A percentile compares a stretch with the other conserved stretches of the same genome.
Conservation (phyloP, 2,329 filamentous ascomycete genomes). For the Claviceps quebecensis region DNA sequence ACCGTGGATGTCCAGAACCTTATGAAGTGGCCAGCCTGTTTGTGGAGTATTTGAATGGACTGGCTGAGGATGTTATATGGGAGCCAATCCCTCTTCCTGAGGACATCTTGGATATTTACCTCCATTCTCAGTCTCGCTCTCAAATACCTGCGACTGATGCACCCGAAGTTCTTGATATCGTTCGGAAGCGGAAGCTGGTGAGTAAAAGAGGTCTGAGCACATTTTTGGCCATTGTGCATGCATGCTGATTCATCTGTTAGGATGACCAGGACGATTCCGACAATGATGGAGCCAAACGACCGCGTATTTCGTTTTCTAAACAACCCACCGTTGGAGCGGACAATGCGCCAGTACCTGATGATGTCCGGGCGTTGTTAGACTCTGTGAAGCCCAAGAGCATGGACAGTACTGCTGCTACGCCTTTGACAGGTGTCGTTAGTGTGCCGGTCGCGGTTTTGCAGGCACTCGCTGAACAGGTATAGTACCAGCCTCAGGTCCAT, state of each 20-base stretch:
- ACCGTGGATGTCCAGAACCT: constrained; percentile 26
- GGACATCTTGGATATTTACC: constrained; percentile 33
- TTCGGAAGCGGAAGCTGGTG: constrained; percentile 36
- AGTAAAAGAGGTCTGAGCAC: constrained; percentile 11
- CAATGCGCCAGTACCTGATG: constrained; percentile 19
- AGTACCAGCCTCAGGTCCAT: constrained; percentile 1
- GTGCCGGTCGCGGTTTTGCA: constrained; percentile 24
- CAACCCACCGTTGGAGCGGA: constrained; percentile 11
- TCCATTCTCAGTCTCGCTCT: constrained; percentile 22
- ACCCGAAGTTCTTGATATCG: constrained; percentile 12
- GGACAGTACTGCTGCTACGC: constrained; percentile 2
- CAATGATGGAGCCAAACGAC: constrained; percentile 15
- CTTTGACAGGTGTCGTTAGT: constrained; percentile 11
- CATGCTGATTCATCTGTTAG: neutral
- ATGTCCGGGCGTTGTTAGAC: constrained; percentile 17
- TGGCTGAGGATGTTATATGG: constrained; percentile 27
- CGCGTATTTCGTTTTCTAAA: constrained; percentile 13
- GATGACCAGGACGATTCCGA: constrained; percentile 19
- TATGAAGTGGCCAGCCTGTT: constrained; percentile 34
- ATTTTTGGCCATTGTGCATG: neutral
- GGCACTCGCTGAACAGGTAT: constrained; percentile 24
- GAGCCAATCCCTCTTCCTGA: constrained; percentile 32
- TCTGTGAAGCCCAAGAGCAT: constrained; percentile 8
- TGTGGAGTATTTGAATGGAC: constrained; percentile 27
- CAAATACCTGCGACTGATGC: constrained; percentile 13